Conservation (phyloP, 176 grass and related monocot species). For the Aegilops umbellulata region DNA sequence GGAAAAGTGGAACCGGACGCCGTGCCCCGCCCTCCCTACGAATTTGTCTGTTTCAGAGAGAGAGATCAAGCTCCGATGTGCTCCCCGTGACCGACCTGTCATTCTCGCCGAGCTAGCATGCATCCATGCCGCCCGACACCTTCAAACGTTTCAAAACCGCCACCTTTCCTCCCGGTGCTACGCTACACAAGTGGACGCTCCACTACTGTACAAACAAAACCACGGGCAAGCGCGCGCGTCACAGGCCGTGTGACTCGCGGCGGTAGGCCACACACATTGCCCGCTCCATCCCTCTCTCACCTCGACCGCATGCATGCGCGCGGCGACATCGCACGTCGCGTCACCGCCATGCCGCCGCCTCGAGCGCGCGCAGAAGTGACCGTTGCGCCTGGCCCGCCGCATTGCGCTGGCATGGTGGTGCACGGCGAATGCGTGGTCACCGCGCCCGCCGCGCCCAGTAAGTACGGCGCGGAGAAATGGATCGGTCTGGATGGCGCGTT, state of each 20-base stretch:
- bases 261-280: not conserved
- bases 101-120: constrained; percentile 12
- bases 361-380: constrained; percentile 14
- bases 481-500: not conserved
- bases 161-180: not conserved
- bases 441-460: not conserved
- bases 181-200: not conserved
- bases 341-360: not conserved
- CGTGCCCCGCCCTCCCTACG: not conserved
- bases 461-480: not conserved
- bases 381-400: constrained; percentile 19
- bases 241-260: not conserved
- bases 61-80: not conserved
- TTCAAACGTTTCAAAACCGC: constrained; percentile 36
- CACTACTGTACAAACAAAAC: constrained; percentile 28
- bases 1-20: not conserved
- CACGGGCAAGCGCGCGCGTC: no score
- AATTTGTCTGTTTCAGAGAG: constrained; percentile 13
- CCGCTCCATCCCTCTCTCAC: not conserved
- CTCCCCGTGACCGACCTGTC: constrained; percentile 22
- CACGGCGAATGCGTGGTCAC: constrained; percentile 9
- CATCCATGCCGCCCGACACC: not conserved
- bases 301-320: not conserved
- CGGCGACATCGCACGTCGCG: not conserved
- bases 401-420: not conserved